These are phyloP conservation scores for Pythium sukuiense DNA, from an alignment of 352 stramenopile genomes.

Conservation along the genomic window DNA sequence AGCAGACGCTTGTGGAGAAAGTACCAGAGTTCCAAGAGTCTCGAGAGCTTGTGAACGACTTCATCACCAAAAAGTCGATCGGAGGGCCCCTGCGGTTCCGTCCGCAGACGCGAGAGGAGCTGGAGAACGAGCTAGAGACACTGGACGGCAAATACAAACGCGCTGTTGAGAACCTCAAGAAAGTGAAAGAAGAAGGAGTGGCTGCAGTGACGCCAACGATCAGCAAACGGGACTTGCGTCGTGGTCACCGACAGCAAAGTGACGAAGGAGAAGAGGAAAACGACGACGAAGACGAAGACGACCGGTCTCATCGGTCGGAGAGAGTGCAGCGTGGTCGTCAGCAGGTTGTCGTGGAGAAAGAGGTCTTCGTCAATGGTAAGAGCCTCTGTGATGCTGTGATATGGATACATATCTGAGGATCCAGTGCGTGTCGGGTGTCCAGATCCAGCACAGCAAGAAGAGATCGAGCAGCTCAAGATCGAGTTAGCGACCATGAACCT, in stretches of 20 bases:
- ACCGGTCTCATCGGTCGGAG: neutral
- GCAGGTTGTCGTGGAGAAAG: constrained; percentile 8
- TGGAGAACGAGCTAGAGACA: constrained; percentile 77
- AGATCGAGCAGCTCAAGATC: constrained; percentile 58
- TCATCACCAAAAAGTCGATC: constrained; percentile 79
- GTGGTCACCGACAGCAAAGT: constrained; percentile 31
- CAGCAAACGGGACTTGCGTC: neutral
- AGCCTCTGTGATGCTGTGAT: neutral
- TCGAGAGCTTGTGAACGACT: constrained; percentile 76
- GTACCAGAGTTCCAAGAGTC: constrained; percentile 64
- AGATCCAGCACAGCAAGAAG: constrained; percentile 46
- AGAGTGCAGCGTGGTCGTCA: neutral
- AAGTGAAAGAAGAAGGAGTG: constrained; percentile 39
- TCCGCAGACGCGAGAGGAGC: constrained; percentile 82
- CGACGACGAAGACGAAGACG: constrained; percentile 16
- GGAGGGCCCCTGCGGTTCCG: constrained; percentile 80
- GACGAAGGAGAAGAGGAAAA: constrained; percentile 24
- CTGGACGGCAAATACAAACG: constrained; percentile 76
- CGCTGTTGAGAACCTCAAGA: constrained; percentile 59
- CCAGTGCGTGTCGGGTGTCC: constrained; percentile 1
- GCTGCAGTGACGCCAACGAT: neutral
- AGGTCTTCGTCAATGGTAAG: constrained; percentile 18
- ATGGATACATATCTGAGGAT: neutral
- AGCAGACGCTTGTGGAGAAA: constrained; percentile 70
- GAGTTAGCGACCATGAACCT: constrained; percentile 54